Base-by-base conservation (phyloP, 1,284 basidiomycete species). In the Microbotryomycetes sp. region DNA sequence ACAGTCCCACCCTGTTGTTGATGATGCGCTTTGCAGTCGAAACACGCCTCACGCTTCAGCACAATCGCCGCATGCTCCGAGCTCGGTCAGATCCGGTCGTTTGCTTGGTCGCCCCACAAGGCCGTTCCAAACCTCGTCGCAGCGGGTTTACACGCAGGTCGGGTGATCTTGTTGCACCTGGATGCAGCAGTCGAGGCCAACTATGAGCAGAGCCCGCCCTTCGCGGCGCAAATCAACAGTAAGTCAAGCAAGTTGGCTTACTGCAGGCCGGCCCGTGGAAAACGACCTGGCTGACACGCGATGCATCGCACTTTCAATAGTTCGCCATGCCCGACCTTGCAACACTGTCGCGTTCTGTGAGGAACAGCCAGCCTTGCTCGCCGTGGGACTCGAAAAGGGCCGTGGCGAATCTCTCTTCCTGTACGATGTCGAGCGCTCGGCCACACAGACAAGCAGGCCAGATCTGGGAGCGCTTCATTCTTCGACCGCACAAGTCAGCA, bases 371-470 rank as follows among this genome's bases (percentile, higher is more conserved):
- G 61, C 61, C 9, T 57, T 70, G 6, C 64, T 71, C 26, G 70
- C 67, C 21, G 63, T 68, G 21, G 70, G 70, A 1, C 63, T 70
- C 49, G 70, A 71, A 21, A 71, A 71, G 48, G 70, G 65, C 7
- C 55, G 70, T n/a, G 68, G 67, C 24, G 69, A 69, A 24, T 69
- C 67, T 0, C 60, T 71, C 3, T 64, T 70, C 26, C 54, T 71
- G 3, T 71, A 64, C 62, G 70, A 71, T 59, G 51, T 69, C 35
- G 57, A 64, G 46, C 29, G 57, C n/a, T 47, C 55, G 11, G 46
- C 54, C 21, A 24, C 3, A 21, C 45, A 46, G 18, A 9, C 52
- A 52, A 52, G 50, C 50, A n/a, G n/a, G 24, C 50, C 24, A 52
- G 3, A 29, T 45, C 2, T 61, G 66, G 9, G 48, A 66, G 5